Percentiles rank a stretch among this genome's conserved stretches.
Conservation (phyloP, 2,329 filamentous ascomycete species). For the Dothiorella sarmentorum region DNA sequence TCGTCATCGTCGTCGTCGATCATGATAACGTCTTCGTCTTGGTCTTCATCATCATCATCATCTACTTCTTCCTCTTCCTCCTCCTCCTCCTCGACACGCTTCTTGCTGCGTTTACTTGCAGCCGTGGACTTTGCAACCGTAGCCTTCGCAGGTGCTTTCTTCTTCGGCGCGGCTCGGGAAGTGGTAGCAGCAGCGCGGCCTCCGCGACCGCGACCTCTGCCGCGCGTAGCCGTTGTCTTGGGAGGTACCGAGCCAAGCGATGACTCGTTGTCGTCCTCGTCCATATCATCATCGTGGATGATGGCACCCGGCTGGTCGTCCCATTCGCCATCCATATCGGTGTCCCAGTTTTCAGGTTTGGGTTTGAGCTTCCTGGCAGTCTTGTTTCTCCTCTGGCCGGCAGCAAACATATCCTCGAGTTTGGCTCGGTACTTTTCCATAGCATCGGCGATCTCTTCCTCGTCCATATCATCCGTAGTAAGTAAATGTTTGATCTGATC, state of each 20-base stretch:
- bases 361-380: constrained; percentile 62
- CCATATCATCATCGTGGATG: constrained; percentile 49
- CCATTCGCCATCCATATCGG: constrained; percentile 85
- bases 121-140: constrained; percentile 31
- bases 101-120: constrained; percentile 37
- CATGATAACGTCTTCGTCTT: constrained; percentile 38
- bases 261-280: constrained; percentile 29
- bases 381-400: constrained; percentile 57
- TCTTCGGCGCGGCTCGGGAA: constrained; percentile 35
- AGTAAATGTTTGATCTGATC: constrained; percentile 44
- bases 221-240: constrained; percentile 42
- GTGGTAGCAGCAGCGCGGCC: constrained; percentile 40
- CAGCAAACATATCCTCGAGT: constrained; percentile 68
- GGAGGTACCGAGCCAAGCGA: constrained; percentile 29
- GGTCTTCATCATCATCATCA: constrained; percentile 35
- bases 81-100: constrained; percentile 37
- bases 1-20: constrained; percentile 47
- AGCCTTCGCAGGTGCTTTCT: constrained; percentile 34
- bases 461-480: constrained; percentile 45
- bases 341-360: constrained; percentile 79
- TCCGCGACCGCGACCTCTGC: constrained; percentile 45
- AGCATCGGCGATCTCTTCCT: constrained; percentile 66
- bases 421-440: constrained; percentile 71
- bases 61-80: constrained; percentile 44
- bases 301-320: constrained; percentile 70